Percentiles rank a stretch among this genome's conserved stretches.
Conservation (phyloP, 371 early-diverging fungal species). For the Rhizopus microsporus region DNA sequence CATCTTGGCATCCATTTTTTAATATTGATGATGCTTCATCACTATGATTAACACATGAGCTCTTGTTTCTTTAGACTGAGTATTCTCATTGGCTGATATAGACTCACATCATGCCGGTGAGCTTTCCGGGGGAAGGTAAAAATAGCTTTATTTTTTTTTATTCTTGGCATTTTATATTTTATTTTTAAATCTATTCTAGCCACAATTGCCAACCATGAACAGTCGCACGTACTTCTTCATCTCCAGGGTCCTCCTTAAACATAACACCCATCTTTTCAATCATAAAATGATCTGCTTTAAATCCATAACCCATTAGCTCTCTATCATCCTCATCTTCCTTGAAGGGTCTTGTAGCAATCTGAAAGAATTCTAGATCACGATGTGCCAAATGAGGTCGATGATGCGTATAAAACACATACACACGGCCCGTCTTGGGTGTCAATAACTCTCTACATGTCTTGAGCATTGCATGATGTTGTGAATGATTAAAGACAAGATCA, state of each 20-base stretch:
- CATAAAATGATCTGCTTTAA: conserved; percentile 69
- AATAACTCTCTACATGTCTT: conserved; percentile 66
- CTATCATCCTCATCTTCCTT: conserved; percentile 46
- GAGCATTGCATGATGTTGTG: conserved; percentile 74
- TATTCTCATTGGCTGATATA: neutral
- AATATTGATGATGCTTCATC: too few species aligned
- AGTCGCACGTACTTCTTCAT: conserved; percentile 76
- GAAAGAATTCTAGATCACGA: conserved; percentile 82
- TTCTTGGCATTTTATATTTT: conserved; percentile 43
- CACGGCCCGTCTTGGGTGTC: conserved; percentile 58
- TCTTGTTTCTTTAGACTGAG: too few species aligned
- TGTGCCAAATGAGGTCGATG: conserved; percentile 74
- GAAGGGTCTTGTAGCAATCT: conserved; percentile 64
- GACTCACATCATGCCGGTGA: neutral
- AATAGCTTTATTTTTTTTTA: neutral
- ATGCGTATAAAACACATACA: conserved; percentile 69
- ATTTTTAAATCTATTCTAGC: conserved; percentile 33
- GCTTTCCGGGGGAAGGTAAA: neutral
- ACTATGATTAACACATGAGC: too few species aligned
- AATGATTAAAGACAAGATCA: conserved; percentile 92
- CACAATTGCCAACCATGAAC: conserved; percentile 78
- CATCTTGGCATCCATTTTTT: too few species aligned
- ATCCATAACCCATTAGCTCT: conserved; percentile 63
- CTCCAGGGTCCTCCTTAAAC: conserved; percentile 90
- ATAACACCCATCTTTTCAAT: conserved; percentile 76